Evolutionary conservation across 805 yeast genomes (phyloP).

Genomic region (Ogataea pini): DNA sequence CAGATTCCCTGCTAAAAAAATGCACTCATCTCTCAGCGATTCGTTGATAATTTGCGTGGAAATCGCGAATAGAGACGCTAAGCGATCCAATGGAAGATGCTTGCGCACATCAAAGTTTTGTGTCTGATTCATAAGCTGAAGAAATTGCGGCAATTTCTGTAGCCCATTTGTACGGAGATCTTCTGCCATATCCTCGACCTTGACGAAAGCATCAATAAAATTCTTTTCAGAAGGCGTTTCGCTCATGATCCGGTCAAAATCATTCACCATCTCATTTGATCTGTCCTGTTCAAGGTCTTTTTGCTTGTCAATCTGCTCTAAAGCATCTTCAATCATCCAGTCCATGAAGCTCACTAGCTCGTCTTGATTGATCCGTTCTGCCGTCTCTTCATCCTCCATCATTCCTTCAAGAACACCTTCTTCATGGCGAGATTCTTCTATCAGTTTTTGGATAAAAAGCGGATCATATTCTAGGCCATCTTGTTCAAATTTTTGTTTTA

Average conservation of each 20-base stretch:
- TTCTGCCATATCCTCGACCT: constrained; percentile 24
- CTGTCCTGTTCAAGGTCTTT: background rate
- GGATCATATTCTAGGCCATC: constrained; percentile 35
- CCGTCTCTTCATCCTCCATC: constrained; percentile 16
- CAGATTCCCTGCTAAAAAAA: constrained; percentile 43
- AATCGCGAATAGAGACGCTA: constrained; percentile 40
- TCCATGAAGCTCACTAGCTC: constrained; percentile 28
- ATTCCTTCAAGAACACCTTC: constrained; percentile 18
- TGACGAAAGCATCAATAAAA: constrained; percentile 25
- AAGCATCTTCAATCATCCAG: constrained; percentile 31
- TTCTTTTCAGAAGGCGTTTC: constrained; percentile 22
- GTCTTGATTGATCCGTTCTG: constrained; percentile 19
- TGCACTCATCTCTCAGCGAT: constrained; percentile 35
- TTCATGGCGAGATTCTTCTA: constrained; percentile 27
- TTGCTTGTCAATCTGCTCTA: constrained; percentile 18
- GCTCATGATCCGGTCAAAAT: constrained; percentile 18
- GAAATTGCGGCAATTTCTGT: constrained; percentile 27
- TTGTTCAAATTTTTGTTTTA: constrained; percentile 24
- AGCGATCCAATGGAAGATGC: constrained; percentile 37
- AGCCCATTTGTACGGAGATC: constrained; percentile 24
- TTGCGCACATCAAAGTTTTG: constrained; percentile 20
- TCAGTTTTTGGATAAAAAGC: constrained; percentile 30
- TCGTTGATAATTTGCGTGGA: constrained; percentile 40
- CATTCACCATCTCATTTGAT: constrained; percentile 8
- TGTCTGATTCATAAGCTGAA: constrained; percentile 22